Conservation (phyloP, 768 basidiomycete species). For the Auriculariales sp. region DNA sequence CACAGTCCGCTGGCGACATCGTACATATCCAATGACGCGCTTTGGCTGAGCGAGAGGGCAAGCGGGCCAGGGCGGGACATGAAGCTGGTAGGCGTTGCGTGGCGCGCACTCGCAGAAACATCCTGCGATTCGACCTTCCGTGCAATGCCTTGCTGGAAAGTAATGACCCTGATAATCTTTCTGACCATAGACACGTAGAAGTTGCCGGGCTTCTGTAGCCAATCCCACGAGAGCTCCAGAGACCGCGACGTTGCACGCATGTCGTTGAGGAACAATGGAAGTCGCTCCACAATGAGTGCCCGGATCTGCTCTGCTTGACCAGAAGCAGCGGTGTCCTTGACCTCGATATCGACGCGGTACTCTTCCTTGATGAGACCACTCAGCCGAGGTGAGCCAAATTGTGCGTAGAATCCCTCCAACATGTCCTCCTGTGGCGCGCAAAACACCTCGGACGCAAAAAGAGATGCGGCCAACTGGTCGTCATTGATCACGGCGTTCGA, state of each 20-base stretch:
- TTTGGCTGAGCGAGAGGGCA: slow-evolving; percentile 64
- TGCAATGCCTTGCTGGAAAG: slow-evolving; percentile 34
- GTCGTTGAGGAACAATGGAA: slow-evolving; percentile 87
- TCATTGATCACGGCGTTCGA: slow-evolving; percentile 66
- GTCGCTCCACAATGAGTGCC: slow-evolving; percentile 58
- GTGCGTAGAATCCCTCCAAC: slow-evolving; percentile 73
- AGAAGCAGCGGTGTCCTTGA: slow-evolving; percentile 31
- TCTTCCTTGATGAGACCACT: slow-evolving; percentile 66
- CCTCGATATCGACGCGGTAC: slow-evolving; percentile 42
- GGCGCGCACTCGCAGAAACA: slow-evolving; percentile 57
- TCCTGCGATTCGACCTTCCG: slow-evolving; percentile 43
- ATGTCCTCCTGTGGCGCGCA: slow-evolving; percentile 82
- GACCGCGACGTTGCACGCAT: slow-evolving; percentile 43
- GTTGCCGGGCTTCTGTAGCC: slow-evolving; percentile 51
- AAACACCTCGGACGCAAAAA: slow-evolving; percentile 67
- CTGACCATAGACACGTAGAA: slow-evolving; percentile 54
- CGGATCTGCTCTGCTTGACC: slow-evolving; percentile 26
- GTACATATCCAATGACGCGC: slow-evolving; percentile 73
- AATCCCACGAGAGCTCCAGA: slow-evolving; percentile 44
- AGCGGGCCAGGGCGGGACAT: slow-evolving; percentile 44
- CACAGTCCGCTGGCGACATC: slow-evolving; percentile 82
- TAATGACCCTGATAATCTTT: slow-evolving; percentile 46
- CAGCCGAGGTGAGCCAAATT: slow-evolving; percentile 62
- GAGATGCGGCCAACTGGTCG: slow-evolving; percentile 64
- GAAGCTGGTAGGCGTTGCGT: no score